Percentiles rank a stretch among this genome's conserved stretches.
These are phyloP conservation scores for Xylariaceae sp. DNA, from an alignment of 2,329 filamentous ascomycete species.

Conservation along the genomic window DNA sequence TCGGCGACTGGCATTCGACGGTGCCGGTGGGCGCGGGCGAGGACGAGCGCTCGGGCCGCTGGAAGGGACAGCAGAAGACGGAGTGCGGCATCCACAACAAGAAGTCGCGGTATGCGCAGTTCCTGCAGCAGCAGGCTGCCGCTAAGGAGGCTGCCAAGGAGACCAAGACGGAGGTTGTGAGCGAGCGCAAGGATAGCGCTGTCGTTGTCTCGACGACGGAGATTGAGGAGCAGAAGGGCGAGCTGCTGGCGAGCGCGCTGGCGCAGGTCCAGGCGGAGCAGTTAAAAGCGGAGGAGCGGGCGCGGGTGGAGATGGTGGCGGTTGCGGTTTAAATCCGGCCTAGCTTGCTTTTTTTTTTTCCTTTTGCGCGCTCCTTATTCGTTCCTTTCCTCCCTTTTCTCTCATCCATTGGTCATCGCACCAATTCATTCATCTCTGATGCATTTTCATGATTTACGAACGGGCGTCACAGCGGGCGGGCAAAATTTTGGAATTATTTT, in stretches of 20 bases:
- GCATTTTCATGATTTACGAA: background rate
- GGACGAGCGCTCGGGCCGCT: constrained; percentile 91
- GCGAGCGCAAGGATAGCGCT: background rate
- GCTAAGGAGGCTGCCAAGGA: constrained; percentile 38
- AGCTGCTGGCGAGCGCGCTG: constrained; percentile 9
- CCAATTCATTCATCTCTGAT: background rate
- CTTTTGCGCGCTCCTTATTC: background rate
- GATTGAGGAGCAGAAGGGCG: constrained; percentile 16
- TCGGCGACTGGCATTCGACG: constrained; percentile 98
- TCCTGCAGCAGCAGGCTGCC: constrained; percentile 59
- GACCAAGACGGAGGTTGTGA: constrained; percentile 22
- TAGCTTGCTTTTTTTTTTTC: background rate
- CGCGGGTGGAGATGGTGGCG: constrained; percentile 1
- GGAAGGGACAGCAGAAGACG: constrained; percentile 94
- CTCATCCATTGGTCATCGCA: background rate
- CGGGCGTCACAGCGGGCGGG: background rate
- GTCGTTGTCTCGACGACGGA: constrained; percentile 13
- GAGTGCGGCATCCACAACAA: constrained; percentile 99
- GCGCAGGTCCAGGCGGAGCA: constrained; percentile 14
- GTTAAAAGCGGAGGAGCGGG: constrained; percentile 9
- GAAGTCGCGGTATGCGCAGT: constrained; percentile 86
- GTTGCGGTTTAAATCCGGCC: background rate
- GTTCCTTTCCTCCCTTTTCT: background rate
- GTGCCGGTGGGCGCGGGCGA: constrained; percentile 83
- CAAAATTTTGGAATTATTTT: no score